A percentile compares a stretch with the other conserved stretches of the same genome.
Conservation (phyloP, 208 protist genomes). For the Wallacemonas rigidus region DNA sequence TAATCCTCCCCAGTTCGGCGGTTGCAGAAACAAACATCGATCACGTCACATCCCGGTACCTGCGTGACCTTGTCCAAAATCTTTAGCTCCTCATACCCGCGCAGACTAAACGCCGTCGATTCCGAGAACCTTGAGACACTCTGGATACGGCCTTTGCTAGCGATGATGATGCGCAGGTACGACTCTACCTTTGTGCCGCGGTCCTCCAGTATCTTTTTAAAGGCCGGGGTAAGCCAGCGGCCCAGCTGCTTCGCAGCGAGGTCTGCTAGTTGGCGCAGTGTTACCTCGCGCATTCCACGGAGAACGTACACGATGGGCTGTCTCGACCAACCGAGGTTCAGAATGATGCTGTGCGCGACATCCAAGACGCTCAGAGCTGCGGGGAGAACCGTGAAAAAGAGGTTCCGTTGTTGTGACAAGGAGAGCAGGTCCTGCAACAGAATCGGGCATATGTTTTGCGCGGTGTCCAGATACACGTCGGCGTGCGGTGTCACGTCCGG, state of each 20-base stretch:
- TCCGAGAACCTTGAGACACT: background rate
- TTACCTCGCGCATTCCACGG: slow-evolving; percentile 10
- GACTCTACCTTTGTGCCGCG: background rate
- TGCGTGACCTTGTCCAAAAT: slow-evolving; percentile 12
- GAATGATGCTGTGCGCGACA: slow-evolving; percentile 20
- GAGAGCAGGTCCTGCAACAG: slow-evolving; percentile 10
- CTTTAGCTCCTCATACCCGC: background rate
- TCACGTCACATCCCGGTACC: slow-evolving; percentile 27
- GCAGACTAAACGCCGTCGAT: background rate
- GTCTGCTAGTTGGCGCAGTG: slow-evolving; percentile 32
- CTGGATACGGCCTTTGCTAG: slow-evolving; percentile 19
- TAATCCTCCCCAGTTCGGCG: slow-evolving; percentile 56
- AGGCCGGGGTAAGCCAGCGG: slow-evolving; percentile 12
- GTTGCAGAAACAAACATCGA: slow-evolving; percentile 70
- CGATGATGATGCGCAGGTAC: slow-evolving; percentile 32
- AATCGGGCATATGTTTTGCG: background rate
- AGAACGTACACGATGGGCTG: slow-evolving; percentile 51
- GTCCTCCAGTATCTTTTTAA: slow-evolving; percentile 10
- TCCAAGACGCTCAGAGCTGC: slow-evolving; percentile 29
- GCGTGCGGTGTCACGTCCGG: slow-evolving; percentile 3
- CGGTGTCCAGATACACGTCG: background rate
- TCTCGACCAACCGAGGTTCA: slow-evolving; percentile 48
- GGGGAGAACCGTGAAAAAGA: slow-evolving; percentile 53
- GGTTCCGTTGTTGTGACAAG: slow-evolving; percentile 19
- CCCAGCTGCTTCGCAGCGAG: slow-evolving; percentile 38